Base-by-base conservation (phyloP, 2,329 filamentous ascomycete species). In the Aquanectria penicillioides region DNA sequence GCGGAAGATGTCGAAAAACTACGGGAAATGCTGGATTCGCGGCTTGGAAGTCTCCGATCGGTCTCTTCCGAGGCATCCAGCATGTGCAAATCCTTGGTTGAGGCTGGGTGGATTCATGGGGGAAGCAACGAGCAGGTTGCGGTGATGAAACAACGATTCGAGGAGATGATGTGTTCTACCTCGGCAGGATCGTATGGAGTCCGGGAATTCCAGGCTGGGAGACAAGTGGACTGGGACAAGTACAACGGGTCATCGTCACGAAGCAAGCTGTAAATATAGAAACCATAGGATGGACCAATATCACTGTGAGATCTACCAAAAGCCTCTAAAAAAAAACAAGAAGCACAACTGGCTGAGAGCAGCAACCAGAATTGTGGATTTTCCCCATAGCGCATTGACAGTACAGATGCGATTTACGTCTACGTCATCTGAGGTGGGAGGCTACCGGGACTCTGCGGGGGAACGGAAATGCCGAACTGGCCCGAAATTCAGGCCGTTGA, bases 11-110 rank as follows among this genome's bases (percentile, higher is more conserved):
- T 29, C 5, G 22, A 47, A 11, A 10, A 48, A 9, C 22, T 57
- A 4, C 18, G 22, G 1, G 15, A 6, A 5, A 12, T 56, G 9
- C 8, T 75, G 23, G 74, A 74, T 37, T 50, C 23, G 11, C 64
- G 70, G 12, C 47, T 77, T 6, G 12, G 36, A 2, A 38, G 52
- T 29, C 41, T 76, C 18, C 65, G 61, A 18, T 31, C 55, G 5
- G 62, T 68, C 5, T 73, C 73, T 4, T 69, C 74, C 0, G 59
- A 63, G 34, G 75, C 70, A 2, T 73, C 74, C 2, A 57, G 59
- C 4, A 71, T 74, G 70, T 73, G 67, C n/a, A 78, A 77, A 47
- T 67, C 73, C 18, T 51, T 76, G 17, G 68, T 75, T 9, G 62
- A 60, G 25, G 57, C 69, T 10, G 70, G 64, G 4, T 75, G 69